A percentile compares a stretch with the other conserved stretches of the same genome.
Conservation (phyloP, 257 asterid genomes). For the Solanum corneliomulleri region DNA sequence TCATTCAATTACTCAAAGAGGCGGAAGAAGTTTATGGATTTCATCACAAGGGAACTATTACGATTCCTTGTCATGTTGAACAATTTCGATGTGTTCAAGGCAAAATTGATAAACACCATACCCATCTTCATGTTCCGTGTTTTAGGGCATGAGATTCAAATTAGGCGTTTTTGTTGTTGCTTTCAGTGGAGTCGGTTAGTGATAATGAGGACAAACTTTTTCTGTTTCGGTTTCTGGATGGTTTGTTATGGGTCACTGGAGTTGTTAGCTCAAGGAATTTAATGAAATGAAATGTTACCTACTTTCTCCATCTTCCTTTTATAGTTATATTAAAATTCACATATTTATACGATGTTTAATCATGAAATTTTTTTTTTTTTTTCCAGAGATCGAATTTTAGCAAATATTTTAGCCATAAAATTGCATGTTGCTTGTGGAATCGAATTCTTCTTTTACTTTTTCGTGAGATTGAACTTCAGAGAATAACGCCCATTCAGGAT, state of each 20-base stretch:
- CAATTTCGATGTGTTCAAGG: conserved; percentile 14
- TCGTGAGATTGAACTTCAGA: neutral
- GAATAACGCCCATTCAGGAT: neutral
- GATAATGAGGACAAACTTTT: neutral
- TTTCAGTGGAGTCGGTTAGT: neutral
- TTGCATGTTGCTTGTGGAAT: neutral
- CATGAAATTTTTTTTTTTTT: neutral
- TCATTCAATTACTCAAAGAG: conserved; percentile 22
- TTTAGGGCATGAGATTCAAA: conserved; percentile 4
- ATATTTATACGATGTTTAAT: too few species aligned
- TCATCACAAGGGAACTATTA: conserved; percentile 30
- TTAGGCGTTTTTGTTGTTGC: neutral
- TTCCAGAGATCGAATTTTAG: too few species aligned
- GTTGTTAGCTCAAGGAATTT: neutral
- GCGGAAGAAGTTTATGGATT: conserved; percentile 37
- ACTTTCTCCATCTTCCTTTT: neutral
- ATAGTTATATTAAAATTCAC: neutral
- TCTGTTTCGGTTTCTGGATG: neutral
- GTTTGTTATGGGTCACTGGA: neutral
- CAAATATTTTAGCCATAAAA: too few species aligned
- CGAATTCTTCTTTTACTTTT: neutral
- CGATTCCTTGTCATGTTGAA: conserved; percentile 28
- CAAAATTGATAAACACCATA: conserved; percentile 8
- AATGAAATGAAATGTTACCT: neutral
- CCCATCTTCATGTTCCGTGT: conserved; percentile 3